A percentile compares a stretch with the other conserved stretches of the same genome.
Conservation (phyloP, 129 eudicot genomes). For the Tagetes patula region DNA sequence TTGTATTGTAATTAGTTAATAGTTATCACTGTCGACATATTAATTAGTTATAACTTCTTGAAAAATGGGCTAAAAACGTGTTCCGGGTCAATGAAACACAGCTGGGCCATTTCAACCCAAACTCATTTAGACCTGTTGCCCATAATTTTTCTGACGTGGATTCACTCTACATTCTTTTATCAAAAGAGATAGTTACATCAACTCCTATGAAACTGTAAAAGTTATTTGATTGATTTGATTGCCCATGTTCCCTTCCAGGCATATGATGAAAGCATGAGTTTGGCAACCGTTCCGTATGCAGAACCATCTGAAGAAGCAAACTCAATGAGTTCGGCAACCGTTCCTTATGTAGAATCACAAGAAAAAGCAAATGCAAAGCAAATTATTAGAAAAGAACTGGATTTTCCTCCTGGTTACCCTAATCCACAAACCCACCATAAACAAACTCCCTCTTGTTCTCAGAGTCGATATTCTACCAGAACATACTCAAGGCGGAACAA, state of each 20-base stretch:
- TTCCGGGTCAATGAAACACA: background rate
- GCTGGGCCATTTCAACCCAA: background rate
- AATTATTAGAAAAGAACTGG: background rate
- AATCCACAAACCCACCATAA: slow-evolving; percentile 18
- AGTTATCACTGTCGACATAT: background rate
- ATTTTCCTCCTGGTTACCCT: slow-evolving; percentile 13
- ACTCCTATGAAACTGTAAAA: slow-evolving; percentile 4
- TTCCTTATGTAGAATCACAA: slow-evolving; percentile 14
- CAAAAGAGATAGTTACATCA: background rate
- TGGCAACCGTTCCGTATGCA: slow-evolving; percentile 17
- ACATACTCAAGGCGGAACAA: slow-evolving; percentile 24
- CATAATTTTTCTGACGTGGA: background rate
- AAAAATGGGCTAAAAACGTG: background rate
- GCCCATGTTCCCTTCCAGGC: slow-evolving; percentile 38
- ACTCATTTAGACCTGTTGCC: slow-evolving; percentile 4
- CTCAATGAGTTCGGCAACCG: background rate
- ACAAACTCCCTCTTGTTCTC: slow-evolving; percentile 14
- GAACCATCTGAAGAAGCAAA: slow-evolving; percentile 22
- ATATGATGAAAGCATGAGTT: slow-evolving; percentile 31
- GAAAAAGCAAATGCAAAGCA: slow-evolving; percentile 27
- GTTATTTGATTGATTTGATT: slow-evolving; percentile 20
- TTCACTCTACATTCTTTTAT: slow-evolving; percentile 11
- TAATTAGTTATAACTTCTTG: background rate
- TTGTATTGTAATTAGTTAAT: background rate
- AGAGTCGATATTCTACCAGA: slow-evolving; percentile 21